phyloP scores from a whole-genome alignment of 2,329 filamentous ascomycete genomes.

The Pyrenochaeta sp. region DNA sequence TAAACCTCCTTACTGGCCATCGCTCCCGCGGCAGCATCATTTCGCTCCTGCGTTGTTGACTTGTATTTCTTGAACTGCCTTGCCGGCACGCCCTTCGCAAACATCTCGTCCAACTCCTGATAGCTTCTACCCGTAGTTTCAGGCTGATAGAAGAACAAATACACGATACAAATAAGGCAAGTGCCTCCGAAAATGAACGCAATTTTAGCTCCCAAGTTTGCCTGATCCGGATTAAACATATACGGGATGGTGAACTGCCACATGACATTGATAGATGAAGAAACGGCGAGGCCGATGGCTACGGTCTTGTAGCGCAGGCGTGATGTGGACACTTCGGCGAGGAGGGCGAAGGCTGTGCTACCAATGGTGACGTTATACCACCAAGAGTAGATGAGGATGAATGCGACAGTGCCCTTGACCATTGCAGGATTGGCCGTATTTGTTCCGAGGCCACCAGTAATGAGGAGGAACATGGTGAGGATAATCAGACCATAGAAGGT shows the following conservation, averaged over 20 bases:
- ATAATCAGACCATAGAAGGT: conserved; percentile 5
- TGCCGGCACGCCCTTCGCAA: conserved; percentile 25
- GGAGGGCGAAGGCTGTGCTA: conserved; percentile 84
- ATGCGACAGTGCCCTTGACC: conserved; percentile 51
- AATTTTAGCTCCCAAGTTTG: conserved; percentile 48
- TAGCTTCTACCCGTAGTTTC: conserved; percentile 62
- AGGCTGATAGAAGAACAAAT: conserved; percentile 48
- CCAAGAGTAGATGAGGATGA: conserved; percentile 55
- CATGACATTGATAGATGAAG: conserved; percentile 2
- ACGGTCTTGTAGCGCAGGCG: conserved; percentile 6
- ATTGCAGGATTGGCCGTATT: neutral
- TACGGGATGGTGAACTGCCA: conserved; percentile 34
- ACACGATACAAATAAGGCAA: conserved; percentile 1
- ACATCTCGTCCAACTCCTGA: conserved; percentile 59
- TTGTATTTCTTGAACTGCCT: conserved; percentile 42
- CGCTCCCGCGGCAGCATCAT: neutral
- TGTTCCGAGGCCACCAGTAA: conserved; percentile 4
- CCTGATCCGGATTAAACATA: conserved; percentile 50
- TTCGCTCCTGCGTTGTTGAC: neutral
- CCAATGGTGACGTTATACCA: conserved; percentile 85
- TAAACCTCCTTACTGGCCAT: neutral
- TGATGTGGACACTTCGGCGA: conserved; percentile 44
- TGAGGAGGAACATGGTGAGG: conserved; percentile 7
- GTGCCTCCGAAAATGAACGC: conserved; percentile 48
- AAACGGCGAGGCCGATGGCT: conserved; percentile 1